Percentiles rank a stretch among this genome's conserved stretches.
Conservation (phyloP, 192 early-diverging fungal species). For the Chytriomyces sp. region DNA sequence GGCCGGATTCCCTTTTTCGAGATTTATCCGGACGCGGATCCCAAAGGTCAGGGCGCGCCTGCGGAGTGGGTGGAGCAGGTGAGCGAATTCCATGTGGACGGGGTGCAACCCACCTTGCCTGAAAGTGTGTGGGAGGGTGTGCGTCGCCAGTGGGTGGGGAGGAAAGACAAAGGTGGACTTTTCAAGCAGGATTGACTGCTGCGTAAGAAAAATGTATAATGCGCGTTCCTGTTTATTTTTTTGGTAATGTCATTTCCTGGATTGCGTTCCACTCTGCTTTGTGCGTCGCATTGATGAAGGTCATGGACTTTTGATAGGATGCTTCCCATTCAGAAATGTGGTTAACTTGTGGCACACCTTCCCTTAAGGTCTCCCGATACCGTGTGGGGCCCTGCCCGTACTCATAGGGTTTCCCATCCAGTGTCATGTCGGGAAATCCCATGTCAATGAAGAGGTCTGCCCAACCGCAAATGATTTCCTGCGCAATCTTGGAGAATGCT, state of each 20-base stretch:
- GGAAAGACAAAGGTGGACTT: no score
- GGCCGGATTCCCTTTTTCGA: background rate
- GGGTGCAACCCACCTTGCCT: no score
- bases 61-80: background rate
- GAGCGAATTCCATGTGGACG: background rate
- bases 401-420: background rate
- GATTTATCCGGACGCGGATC: background rate
- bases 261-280: no score
- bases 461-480: background rate
- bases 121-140: no score
- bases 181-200: no score
- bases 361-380: background rate
- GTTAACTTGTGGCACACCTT: background rate
- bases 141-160: no score
- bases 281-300: no score
- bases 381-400: background rate
- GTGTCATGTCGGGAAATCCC: slow-evolving; percentile 1
- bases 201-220: no score
- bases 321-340: background rate
- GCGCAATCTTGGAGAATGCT: background rate
- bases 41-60: background rate
- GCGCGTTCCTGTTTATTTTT: no score
- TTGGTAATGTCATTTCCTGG: no score
- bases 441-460: slow-evolving; percentile 1
- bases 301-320: no score